phyloP scores from a whole-genome alignment of 2,329 filamentous ascomycete species.

The Trichoderma koningiopsis region DNA sequence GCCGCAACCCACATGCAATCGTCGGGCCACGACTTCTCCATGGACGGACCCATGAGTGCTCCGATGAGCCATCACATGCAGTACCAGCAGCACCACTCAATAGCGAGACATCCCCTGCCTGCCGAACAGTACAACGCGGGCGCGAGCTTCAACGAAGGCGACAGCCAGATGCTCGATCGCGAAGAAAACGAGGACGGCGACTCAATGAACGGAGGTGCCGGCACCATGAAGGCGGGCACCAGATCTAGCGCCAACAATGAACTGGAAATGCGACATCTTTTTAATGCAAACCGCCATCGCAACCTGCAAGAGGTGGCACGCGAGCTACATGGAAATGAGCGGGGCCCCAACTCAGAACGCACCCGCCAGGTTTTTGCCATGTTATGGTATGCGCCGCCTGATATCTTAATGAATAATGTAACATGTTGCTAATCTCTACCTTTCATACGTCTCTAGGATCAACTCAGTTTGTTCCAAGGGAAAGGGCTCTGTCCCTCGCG shows the following conservation, averaged over 20 bases:
- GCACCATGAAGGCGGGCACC: constrained; percentile 58
- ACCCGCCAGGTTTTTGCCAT: constrained; percentile 86
- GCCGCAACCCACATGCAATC: constrained; percentile 58
- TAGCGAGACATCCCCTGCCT: constrained; percentile 55
- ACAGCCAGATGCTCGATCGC: constrained; percentile 62
- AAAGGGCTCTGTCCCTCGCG: constrained; percentile 85
- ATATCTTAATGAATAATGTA: not conserved
- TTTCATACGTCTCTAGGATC: constrained; percentile 60
- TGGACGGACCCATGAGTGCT: constrained; percentile 51
- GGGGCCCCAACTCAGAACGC: constrained; percentile 78
- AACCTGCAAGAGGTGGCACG: constrained; percentile 70
- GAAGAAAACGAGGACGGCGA: constrained; percentile 62
- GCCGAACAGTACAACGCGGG: constrained; percentile 55
- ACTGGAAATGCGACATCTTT: constrained; percentile 75
- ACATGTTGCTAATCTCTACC: not conserved
- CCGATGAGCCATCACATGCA: constrained; percentile 46
- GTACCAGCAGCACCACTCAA: constrained; percentile 47
- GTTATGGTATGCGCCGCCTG: constrained; percentile 67
- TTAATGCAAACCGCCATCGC: constrained; percentile 68
- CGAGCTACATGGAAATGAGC: constrained; percentile 76
- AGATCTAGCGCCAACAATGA: constrained; percentile 78
- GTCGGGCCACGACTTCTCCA: constrained; percentile 52
- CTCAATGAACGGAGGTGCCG: constrained; percentile 48
- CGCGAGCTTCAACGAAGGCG: constrained; percentile 58
- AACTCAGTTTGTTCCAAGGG: constrained; percentile 71